phyloP scores from a whole-genome alignment of 257 asterid genomes.

The Salvia miltiorrhiza region DNA sequence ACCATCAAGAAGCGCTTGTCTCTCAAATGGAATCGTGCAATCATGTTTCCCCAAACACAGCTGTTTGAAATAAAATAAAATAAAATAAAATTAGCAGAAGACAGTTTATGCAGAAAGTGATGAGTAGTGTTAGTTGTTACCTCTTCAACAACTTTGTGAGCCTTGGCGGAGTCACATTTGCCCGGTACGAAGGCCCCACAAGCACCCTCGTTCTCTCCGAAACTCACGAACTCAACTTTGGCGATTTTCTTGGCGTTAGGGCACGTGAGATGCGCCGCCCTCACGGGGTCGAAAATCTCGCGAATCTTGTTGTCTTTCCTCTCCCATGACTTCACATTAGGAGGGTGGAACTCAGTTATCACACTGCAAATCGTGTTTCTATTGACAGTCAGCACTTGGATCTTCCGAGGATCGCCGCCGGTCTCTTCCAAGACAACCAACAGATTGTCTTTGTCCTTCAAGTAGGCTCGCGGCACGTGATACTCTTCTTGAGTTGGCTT shows the following conservation, averaged over 20 bases:
- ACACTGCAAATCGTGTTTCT: slow-evolving; percentile 78
- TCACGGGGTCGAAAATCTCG: slow-evolving; percentile 28
- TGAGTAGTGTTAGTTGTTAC: slow-evolving; percentile 20
- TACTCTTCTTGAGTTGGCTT: slow-evolving; percentile 84
- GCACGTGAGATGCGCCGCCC: slow-evolving; percentile 59
- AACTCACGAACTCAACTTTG: slow-evolving; percentile 62
- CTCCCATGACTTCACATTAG: slow-evolving; percentile 54
- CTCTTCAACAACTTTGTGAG: slow-evolving; percentile 42
- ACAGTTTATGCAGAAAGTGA: no score
- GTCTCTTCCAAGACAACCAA: slow-evolving; percentile 76
- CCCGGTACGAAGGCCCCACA: slow-evolving; percentile 57
- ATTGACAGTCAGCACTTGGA: slow-evolving; percentile 50
- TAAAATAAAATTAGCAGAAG: not conserved
- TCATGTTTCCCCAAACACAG: slow-evolving; percentile 60
- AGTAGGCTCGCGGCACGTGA: slow-evolving; percentile 72
- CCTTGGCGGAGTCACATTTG: slow-evolving; percentile 46
- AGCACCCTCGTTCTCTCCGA: slow-evolving; percentile 66
- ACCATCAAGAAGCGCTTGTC: slow-evolving; percentile 34
- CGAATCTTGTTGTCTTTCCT: slow-evolving; percentile 38
- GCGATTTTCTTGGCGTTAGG: slow-evolving; percentile 45
- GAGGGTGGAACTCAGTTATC: slow-evolving; percentile 57
- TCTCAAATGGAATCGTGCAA: slow-evolving; percentile 64
- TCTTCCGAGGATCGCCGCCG: slow-evolving; percentile 62
- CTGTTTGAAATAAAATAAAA: slow-evolving; percentile 19
- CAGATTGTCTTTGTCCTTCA: slow-evolving; percentile 58